Percentiles rank a stretch among this genome's conserved stretches.
Evolutionary conservation across 345 rosid genomes (phyloP).

Genomic region (Lumnitzera littorea): DNA sequence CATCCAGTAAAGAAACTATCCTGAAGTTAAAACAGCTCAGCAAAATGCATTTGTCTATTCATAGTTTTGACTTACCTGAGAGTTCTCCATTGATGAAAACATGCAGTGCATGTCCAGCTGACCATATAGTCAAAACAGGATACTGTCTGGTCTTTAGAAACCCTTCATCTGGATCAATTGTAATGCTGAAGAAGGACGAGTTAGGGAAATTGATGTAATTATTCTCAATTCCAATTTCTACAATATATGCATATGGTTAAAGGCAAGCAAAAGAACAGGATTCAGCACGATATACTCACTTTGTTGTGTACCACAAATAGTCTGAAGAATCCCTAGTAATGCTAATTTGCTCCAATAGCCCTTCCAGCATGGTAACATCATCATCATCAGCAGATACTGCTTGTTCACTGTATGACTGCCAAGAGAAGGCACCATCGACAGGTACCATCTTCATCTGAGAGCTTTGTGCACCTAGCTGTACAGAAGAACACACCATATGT

Average conservation of each 20-base stretch:
- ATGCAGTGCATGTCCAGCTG: constrained; percentile 47
- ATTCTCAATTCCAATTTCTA: background rate
- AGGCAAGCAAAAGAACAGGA: background rate
- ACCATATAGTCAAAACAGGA: constrained; percentile 26
- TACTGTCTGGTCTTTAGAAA: constrained; percentile 13
- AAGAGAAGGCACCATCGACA: constrained; percentile 34
- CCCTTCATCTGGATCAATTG: constrained; percentile 13
- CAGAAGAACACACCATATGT: constrained; percentile 2
- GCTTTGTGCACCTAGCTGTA: constrained; percentile 59
- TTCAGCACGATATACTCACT: constrained; percentile 39
- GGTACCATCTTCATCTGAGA: constrained; percentile 57
- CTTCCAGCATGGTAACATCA: constrained; percentile 35
- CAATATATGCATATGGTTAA: background rate
- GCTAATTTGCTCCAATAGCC: constrained; percentile 73
- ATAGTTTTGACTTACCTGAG: constrained; percentile 32
- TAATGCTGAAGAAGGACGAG: constrained; percentile 9
- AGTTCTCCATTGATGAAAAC: constrained; percentile 37
- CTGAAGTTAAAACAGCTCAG: background rate
- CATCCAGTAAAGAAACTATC: background rate
- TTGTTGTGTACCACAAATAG: constrained; percentile 92
- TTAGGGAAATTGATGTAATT: background rate
- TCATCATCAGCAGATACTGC: constrained; percentile 40
- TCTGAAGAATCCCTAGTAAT: constrained; percentile 75
- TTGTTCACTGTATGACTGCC: constrained; percentile 73
- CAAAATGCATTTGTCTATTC: background rate